Conservation (phyloP, 805 yeast genomes). For the Kazachstania taianensis region DNA sequence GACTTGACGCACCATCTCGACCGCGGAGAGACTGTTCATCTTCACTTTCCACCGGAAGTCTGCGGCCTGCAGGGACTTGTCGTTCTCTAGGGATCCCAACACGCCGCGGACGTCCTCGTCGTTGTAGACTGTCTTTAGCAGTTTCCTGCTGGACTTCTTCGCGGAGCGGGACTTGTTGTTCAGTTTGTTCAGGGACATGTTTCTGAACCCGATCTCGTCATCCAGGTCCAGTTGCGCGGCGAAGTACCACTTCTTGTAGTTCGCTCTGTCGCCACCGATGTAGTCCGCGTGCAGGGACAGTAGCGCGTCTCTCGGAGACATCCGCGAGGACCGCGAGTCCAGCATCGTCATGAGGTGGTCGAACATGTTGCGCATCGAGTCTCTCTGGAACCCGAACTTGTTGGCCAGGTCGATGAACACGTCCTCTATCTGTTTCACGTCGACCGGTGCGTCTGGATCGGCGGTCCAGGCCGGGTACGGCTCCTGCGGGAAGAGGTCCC, state of each 20-base stretch:
- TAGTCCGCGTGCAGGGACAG: slow-evolving; percentile 75
- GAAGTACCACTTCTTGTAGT: slow-evolving; percentile 86
- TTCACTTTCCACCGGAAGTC: slow-evolving; percentile 68
- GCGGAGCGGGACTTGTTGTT: slow-evolving; percentile 78
- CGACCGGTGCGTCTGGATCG: slow-evolving; percentile 79
- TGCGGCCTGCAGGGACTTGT: slow-evolving; percentile 77
- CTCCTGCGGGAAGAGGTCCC: slow-evolving; percentile 51
- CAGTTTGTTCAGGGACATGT: slow-evolving; percentile 56
- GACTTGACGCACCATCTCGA: slow-evolving; percentile 57
- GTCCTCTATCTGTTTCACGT: slow-evolving; percentile 77
- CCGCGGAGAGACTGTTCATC: slow-evolving; percentile 45
- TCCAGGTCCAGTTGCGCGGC: slow-evolving; percentile 75
- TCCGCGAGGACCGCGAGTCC: slow-evolving; percentile 77
- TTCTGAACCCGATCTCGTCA: slow-evolving; percentile 48
- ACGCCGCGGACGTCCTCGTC: slow-evolving; percentile 47
- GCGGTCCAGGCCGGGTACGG: slow-evolving; percentile 99
- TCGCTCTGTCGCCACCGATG: slow-evolving; percentile 80
- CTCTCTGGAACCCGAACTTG: slow-evolving; percentile 83
- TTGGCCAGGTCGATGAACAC: slow-evolving; percentile 73
- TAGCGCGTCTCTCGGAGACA: slow-evolving; percentile 80
- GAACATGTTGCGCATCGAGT: slow-evolving; percentile 84
- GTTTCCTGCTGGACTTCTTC: slow-evolving; percentile 63
- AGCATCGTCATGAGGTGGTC: slow-evolving; percentile 77
- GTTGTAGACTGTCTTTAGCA: slow-evolving; percentile 29
- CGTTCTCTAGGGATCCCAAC: slow-evolving; percentile 62